Percentiles rank a stretch among this genome's conserved stretches.
These are phyloP conservation scores for Aspergillus baeticus DNA, from an alignment of 495 filamentous ascomycete species.

Conservation along the genomic window DNA sequence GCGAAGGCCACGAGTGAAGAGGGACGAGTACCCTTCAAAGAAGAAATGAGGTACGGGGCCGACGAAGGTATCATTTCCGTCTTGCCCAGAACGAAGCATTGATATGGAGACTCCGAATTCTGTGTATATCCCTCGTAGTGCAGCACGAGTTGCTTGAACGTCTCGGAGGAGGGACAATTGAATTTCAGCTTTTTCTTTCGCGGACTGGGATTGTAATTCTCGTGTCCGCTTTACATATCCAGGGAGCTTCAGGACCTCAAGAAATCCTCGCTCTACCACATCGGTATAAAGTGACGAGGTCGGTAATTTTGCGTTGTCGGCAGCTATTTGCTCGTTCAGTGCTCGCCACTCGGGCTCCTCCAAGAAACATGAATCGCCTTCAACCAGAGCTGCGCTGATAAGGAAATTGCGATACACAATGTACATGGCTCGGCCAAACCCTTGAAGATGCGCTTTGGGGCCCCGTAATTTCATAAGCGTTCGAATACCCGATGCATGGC, in stretches of 20 bases:
- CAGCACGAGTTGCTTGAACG: constrained; percentile 24
- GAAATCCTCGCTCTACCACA: constrained; percentile 29
- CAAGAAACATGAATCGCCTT: constrained; percentile 32
- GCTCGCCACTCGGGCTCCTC: constrained; percentile 34
- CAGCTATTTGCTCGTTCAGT: constrained; percentile 28
- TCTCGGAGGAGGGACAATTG: constrained; percentile 16
- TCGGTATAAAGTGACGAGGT: constrained; percentile 30
- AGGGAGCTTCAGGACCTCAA: constrained; percentile 26
- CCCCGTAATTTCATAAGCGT: constrained; percentile 35
- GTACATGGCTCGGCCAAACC: constrained; percentile 35
- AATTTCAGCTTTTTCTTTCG: constrained; percentile 6
- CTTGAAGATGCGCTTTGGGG: constrained; percentile 26
- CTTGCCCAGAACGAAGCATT: constrained; percentile 24
- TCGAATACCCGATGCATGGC: constrained; percentile 36
- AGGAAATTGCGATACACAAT: constrained; percentile 33
- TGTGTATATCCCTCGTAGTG: constrained; percentile 26
- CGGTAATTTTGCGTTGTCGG: constrained; percentile 30
- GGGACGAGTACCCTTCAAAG: constrained; percentile 27
- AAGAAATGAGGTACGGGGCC: constrained; percentile 27
- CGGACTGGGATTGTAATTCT: constrained; percentile 9
- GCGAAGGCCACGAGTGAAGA: constrained; percentile 26
- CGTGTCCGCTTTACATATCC: constrained; percentile 27
- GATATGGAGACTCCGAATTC: constrained; percentile 29
- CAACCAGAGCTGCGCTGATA: constrained; percentile 27
- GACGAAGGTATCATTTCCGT: constrained; percentile 20